phyloP scores from a whole-genome alignment of 345 rosid genomes.

The Lenwebbia sp. region DNA sequence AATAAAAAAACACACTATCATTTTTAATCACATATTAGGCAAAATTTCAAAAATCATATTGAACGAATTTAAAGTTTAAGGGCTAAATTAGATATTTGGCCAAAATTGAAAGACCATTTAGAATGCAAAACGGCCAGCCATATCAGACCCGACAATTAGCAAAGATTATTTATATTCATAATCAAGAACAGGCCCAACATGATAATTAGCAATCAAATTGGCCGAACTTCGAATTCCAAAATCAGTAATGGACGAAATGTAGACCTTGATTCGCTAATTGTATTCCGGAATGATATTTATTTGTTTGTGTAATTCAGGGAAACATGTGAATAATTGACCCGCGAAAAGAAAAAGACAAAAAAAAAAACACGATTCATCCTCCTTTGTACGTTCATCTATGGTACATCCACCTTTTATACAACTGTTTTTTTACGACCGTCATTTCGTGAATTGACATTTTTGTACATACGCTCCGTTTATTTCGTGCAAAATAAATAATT shows the following conservation, averaged over 20 bases:
- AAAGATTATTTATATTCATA: neutral
- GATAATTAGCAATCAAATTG: neutral
- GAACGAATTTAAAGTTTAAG: too few species aligned
- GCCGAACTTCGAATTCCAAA: neutral
- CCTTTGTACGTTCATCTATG: neutral
- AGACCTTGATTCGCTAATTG: neutral
- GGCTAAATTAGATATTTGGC: too few species aligned
- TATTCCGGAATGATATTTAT: neutral
- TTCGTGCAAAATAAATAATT: too few species aligned
- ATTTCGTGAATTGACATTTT: neutral
- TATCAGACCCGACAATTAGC: too few species aligned
- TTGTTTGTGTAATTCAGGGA: neutral
- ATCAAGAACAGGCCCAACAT: neutral
- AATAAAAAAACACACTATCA: too few species aligned
- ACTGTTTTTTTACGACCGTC: neutral
- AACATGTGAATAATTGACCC: fast-evolving
- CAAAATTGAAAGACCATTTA: too few species aligned
- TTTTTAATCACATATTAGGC: too few species aligned
- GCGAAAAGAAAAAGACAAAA: neutral
- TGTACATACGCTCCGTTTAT: neutral
- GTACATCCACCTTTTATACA: neutral
- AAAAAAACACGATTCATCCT: neutral
- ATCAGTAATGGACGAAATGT: neutral
- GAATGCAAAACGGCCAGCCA: too few species aligned
- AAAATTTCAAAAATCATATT: too few species aligned